Conservation (phyloP, 2,329 filamentous ascomycete species). For the Paracoccidioides lutzii region DNA sequence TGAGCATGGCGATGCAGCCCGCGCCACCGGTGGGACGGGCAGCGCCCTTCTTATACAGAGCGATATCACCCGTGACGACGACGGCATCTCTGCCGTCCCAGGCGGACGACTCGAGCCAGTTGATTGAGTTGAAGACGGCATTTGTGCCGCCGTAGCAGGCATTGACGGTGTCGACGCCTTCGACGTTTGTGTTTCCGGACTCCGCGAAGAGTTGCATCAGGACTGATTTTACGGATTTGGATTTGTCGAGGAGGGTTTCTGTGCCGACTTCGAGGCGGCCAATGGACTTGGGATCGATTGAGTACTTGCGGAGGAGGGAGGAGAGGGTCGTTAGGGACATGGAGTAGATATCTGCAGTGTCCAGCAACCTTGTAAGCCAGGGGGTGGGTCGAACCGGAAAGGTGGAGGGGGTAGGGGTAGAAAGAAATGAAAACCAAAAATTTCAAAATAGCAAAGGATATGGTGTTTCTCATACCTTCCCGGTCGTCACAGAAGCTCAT, state of each 20-base stretch:
- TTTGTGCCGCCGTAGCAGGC: constrained; percentile 75
- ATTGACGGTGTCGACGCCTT: constrained; percentile 67
- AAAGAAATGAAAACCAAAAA: too few relatives aligned
- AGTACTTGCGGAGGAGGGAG: constrained; percentile 69
- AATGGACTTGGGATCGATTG: constrained; percentile 61
- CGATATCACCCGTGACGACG: constrained; percentile 65
- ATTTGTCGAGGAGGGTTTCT: constrained; percentile 70
- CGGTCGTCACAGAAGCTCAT: constrained; percentile 88
- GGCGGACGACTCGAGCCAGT: constrained; percentile 74
- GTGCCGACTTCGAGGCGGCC: constrained; percentile 69
- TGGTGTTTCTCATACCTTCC: constrained; percentile 49
- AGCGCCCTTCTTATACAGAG: constrained; percentile 66
- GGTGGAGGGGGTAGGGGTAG: too few relatives aligned
- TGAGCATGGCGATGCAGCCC: constrained; percentile 59
- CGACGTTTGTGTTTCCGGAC: constrained; percentile 59
- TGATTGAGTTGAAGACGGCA: constrained; percentile 61
- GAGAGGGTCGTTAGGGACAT: constrained; percentile 66
- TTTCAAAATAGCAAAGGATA: not conserved
- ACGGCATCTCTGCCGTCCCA: constrained; percentile 74
- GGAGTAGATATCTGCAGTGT: constrained; percentile 65
- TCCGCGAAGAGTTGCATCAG: constrained; percentile 65
- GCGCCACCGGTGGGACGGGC: constrained; percentile 66
- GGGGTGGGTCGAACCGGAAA: not conserved
- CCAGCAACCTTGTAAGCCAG: not conserved
- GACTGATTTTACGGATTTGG: constrained; percentile 71